Base-by-base conservation (phyloP, 2,329 filamentous ascomycete genomes). In the Fusarium transvaalense region DNA sequence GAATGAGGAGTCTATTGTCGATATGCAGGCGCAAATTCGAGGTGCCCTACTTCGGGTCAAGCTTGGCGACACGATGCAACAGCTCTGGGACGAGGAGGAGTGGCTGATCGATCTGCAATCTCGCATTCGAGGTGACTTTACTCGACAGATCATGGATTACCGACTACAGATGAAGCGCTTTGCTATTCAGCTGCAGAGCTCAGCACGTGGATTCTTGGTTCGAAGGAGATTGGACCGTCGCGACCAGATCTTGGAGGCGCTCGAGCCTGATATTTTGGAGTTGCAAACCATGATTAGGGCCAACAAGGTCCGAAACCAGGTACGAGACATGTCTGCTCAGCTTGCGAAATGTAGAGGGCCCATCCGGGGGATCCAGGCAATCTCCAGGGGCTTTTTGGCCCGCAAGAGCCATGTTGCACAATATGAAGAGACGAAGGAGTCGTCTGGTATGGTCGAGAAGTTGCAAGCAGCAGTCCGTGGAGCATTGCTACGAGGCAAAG, bases 11-110 rank as follows among this genome's bases (percentile, higher is more conserved):
- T 81, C 84, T 5, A 89, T 98, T 42, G 74, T 89, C 19, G 95
- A 98, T 62, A 84, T 99, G 29, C 97, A 99, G 77, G 89, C 92
- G 37, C 94, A 97, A 77, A 87, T 94, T 10, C 88, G 93, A 59
- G 96, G 95, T 35, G 94, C 94, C 1, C 77, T 97, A 66, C 78
- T 92, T 47, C 88, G 96, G 56, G 85, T 97, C 76, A 86, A 85
- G 56, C 87, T 98, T 3, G 94, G 93, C 6, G 84, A 91, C 50
- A 85, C 89, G 56, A 98, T 99, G 96, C 92, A 97, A 74, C 81
- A 88, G 42, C 85, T 99, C 5, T 99, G 96, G 96, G 91, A 96
- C 65, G 86, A 88, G 14, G 96, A 99, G 78, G 86, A 90, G 27
- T 84, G 86, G 78, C 80, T 99, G 29, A 82, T 95, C 42, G 91